These are phyloP conservation scores for Balansia obtecta DNA, from an alignment of 2,329 filamentous ascomycete species.

Conservation along the genomic window DNA sequence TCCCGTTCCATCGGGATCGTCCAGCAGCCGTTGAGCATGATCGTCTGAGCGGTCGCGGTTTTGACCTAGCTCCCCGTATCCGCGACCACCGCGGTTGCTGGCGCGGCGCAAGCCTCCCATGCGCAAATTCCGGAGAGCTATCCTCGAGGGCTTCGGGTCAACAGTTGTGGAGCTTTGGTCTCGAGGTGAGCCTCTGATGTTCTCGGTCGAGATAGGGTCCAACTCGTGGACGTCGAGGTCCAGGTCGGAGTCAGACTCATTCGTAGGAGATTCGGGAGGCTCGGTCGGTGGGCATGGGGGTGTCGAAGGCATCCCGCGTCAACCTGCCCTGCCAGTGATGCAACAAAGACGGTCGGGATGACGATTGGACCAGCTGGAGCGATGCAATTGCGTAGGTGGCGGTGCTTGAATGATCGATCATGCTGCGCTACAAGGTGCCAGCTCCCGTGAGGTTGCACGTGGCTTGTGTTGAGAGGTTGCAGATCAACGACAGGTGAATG, in stretches of 20 bases:
- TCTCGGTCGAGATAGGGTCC: slow-evolving; percentile 44
- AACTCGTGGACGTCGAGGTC: slow-evolving; percentile 75
- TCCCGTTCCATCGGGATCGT: slow-evolving; percentile 49
- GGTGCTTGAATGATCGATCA: slow-evolving; percentile 9
- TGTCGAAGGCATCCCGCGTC: slow-evolving; percentile 44
- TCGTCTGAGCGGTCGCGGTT: slow-evolving; percentile 46
- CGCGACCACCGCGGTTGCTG: slow-evolving; percentile 38
- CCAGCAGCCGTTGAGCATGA: slow-evolving; percentile 54
- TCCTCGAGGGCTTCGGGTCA: slow-evolving; percentile 41
- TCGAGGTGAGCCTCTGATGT: slow-evolving; percentile 19
- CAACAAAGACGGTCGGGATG: slow-evolving; percentile 5
- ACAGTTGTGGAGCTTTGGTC: slow-evolving; percentile 23
- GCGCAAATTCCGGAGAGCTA: slow-evolving; percentile 59
- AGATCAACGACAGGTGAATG: slow-evolving; percentile 5
- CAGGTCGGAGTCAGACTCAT: slow-evolving; percentile 60
- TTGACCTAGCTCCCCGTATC: slow-evolving; percentile 48
- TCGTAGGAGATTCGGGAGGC: slow-evolving; percentile 49
- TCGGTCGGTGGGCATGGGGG: slow-evolving; percentile 40
- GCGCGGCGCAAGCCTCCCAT: slow-evolving; percentile 50
- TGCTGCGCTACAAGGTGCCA: slow-evolving; percentile 9
- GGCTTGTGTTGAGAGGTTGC: not conserved
- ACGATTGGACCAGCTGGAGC: slow-evolving; percentile 7
- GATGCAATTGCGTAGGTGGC: slow-evolving; percentile 8
- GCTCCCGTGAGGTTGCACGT: not conserved
- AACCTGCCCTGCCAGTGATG: not conserved